Percentiles rank a stretch among this genome's conserved stretches.
Conservation (phyloP, 331 rosid species). For the Pyrus hybrid region DNA sequence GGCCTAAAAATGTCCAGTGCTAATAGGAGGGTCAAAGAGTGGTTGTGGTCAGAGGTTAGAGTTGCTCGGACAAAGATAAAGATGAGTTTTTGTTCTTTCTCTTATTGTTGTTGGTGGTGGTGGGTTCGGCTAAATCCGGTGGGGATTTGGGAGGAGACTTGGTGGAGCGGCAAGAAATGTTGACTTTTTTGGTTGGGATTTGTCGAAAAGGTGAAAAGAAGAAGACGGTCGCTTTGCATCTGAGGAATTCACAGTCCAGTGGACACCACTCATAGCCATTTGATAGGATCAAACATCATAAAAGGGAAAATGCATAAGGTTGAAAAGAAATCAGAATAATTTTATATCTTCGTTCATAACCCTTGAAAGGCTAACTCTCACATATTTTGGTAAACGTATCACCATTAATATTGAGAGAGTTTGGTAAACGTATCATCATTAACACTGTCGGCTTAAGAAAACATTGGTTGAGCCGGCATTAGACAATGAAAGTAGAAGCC, state of each 20-base stretch:
- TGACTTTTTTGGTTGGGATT: conserved; percentile 13
- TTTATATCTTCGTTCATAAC: neutral
- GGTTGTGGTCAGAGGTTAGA: conserved; percentile 42
- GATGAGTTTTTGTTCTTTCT: conserved; percentile 27
- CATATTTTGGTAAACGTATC: no score
- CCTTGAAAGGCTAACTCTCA: no score
- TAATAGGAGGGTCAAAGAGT: conserved; percentile 17
- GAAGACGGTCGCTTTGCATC: conserved; percentile 42
- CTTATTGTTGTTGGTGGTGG: neutral
- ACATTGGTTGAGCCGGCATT: no score
- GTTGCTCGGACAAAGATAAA: conserved; percentile 63
- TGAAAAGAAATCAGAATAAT: neutral
- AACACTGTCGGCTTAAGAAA: no score
- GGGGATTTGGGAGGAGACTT: conserved; percentile 34
- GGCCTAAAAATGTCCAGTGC: no score
- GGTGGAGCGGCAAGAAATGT: conserved; percentile 28
- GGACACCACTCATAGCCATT: conserved; percentile 58
- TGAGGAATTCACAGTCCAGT: conserved; percentile 27
- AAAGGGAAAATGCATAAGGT: no score
- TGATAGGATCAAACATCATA: no score
- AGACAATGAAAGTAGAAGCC: no score
- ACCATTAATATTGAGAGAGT: no score
- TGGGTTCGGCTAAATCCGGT: conserved; percentile 12
- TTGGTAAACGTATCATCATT: no score
- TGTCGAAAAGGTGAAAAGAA: conserved; percentile 30